Evolutionary conservation across 2,329 filamentous ascomycete genomes (phyloP).

Genomic region (Triangularia setosa): DNA sequence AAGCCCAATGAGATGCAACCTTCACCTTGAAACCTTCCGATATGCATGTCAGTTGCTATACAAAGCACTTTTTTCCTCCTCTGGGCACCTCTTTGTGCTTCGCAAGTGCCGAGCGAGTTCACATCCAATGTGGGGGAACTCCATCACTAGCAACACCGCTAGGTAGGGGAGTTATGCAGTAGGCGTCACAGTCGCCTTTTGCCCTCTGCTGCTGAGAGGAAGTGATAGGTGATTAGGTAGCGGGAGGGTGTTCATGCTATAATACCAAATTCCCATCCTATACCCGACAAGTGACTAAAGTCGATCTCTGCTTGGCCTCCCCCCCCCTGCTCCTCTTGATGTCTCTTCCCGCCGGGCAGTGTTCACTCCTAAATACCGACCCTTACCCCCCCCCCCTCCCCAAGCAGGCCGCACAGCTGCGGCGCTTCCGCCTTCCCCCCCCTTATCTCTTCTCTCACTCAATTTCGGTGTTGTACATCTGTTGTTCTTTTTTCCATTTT

Average conservation of each 20-base stretch:
- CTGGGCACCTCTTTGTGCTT: not conserved
- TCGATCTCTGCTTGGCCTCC: not conserved
- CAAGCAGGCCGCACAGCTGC: not conserved
- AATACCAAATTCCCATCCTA: not conserved
- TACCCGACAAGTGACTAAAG: not conserved
- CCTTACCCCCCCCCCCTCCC: not conserved
- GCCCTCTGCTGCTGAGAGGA: not conserved
- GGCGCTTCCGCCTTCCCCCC: not conserved
- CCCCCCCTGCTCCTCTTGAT: not conserved
- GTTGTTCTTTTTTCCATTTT: not conserved
- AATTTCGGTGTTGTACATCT: not conserved
- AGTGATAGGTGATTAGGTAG: not conserved
- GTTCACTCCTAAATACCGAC: not conserved
- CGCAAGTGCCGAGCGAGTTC: not conserved
- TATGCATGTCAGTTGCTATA: not conserved
- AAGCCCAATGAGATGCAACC: not conserved
- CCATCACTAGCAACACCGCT: not conserved
- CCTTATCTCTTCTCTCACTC: not conserved
- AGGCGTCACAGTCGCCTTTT: not conserved
- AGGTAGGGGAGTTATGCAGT: not conserved
- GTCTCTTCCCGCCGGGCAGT: not conserved
- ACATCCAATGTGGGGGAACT: not conserved
- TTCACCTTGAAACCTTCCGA: not conserved
- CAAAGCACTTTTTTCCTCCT: not conserved
- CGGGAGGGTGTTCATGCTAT: not conserved